These are phyloP conservation scores for Hordeum pubiflorum DNA, from an alignment of 202 grass and related monocot species.

Conservation along the genomic window DNA sequence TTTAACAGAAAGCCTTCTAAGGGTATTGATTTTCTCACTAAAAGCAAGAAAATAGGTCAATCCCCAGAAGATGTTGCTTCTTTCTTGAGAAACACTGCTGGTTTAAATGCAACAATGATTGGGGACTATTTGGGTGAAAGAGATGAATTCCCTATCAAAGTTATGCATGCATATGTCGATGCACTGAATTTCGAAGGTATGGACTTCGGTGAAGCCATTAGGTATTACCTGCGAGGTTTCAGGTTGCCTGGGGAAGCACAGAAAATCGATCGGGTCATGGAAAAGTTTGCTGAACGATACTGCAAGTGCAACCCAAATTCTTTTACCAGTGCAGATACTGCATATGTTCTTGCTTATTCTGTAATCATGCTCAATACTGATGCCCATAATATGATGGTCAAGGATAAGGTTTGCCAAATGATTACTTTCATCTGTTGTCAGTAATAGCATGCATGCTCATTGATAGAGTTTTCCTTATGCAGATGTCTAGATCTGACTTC, in stretches of 20 bases:
- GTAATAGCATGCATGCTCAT: neutral
- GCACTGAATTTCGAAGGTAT: constrained; percentile 86
- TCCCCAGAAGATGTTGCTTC: constrained; percentile 75
- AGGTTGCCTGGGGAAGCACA: constrained; percentile 96
- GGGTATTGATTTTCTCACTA: constrained; percentile 87
- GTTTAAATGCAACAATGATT: constrained; percentile 91
- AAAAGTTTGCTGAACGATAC: constrained; percentile 97
- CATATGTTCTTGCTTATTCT: constrained; percentile 99
- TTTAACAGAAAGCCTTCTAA: constrained; percentile 99
- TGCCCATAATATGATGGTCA: constrained; percentile 96
- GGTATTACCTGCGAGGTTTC: constrained; percentile 86
- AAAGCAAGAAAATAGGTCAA: constrained; percentile 77
- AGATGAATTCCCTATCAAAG: constrained; percentile 93
- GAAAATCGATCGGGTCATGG: constrained; percentile 99
- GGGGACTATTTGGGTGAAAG: constrained; percentile 96
- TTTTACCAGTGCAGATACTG: constrained; percentile 98
- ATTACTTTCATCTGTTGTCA: neutral
- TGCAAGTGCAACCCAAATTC: constrained; percentile 92
- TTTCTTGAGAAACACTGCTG: constrained; percentile 79
- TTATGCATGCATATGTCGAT: constrained; percentile 99
- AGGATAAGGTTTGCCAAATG: constrained; percentile 73
- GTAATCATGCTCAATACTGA: constrained; percentile 99
- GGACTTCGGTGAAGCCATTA: constrained; percentile 94
- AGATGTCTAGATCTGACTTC: constrained; percentile 96
- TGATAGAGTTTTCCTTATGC: constrained; percentile 26